Evolutionary conservation across 176 grass and related monocot genomes (phyloP).

Genomic region (Raddia guianensis): DNA sequence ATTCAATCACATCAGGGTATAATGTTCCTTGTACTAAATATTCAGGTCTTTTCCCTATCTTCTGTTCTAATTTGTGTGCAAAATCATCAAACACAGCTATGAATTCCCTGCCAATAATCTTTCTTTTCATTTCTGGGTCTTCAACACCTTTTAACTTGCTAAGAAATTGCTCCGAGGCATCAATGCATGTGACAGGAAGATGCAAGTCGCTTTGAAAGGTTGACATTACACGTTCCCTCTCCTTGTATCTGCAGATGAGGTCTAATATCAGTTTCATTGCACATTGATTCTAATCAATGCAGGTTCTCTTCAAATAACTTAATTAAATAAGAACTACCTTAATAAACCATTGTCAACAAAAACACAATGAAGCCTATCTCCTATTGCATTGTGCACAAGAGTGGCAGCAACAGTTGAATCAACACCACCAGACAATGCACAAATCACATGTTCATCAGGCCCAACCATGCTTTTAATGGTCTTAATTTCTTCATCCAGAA

Average conservation of each 20-base stretch:
- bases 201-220: constrained; percentile 84
- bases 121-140: constrained; percentile 85
- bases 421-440: constrained; percentile 82
- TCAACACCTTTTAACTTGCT: constrained; percentile 70
- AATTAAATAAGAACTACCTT: constrained; percentile 45
- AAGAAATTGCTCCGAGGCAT: constrained; percentile 83
- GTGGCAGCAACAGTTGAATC: constrained; percentile 87
- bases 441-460: constrained; percentile 78
- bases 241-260: constrained; percentile 65
- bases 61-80: constrained; percentile 62
- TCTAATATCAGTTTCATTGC: not conserved
- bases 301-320: not conserved
- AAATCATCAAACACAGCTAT: constrained; percentile 88
- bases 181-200: constrained; percentile 76
- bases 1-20: constrained; percentile 94
- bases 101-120: constrained; percentile 86
- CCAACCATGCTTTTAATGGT: constrained; percentile 68
- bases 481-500: constrained; percentile 87
- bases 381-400: constrained; percentile 83
- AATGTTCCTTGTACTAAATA: constrained; percentile 90
- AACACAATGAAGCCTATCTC: constrained; percentile 81
- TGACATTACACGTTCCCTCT: constrained; percentile 74
- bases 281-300: not conserved
- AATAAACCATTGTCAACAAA: constrained; percentile 90
- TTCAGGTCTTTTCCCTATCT: constrained; percentile 60